phyloP scores from a whole-genome alignment of 768 basidiomycete genomes.

The Lactarius tabidus region DNA sequence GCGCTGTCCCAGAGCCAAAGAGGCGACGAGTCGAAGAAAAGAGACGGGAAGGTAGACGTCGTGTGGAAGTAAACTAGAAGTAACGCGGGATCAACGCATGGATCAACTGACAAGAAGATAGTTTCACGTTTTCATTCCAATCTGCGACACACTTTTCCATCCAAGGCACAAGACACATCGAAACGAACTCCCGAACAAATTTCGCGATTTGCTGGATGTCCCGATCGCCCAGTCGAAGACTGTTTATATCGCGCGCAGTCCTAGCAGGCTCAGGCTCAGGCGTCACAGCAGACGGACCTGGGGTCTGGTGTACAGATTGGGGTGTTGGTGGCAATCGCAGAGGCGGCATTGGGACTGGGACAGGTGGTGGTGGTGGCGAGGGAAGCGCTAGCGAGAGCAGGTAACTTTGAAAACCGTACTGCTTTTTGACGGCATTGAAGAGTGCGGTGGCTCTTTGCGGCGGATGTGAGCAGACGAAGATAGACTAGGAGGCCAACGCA shows the following conservation, averaged over 20 bases:
- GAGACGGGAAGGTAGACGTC: conserved; percentile 76
- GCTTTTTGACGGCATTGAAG: conserved; percentile 85
- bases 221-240: conserved; percentile 54
- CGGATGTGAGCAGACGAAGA: conserved; percentile 11
- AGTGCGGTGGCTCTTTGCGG: conserved; percentile 63
- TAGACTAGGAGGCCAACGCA: conserved; percentile 37
- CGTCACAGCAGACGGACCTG: conserved; percentile 21
- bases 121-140: conserved; percentile 81
- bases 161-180: conserved; percentile 90
- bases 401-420: conserved; percentile 74
- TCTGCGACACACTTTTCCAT: conserved; percentile 93
- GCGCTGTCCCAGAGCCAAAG: conserved; percentile 54
- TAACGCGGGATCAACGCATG: neutral
- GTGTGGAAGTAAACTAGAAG: conserved; percentile 61
- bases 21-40: conserved; percentile 82
- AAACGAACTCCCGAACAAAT: conserved; percentile 83
- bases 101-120: conserved; percentile 5
- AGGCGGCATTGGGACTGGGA: conserved; percentile 60
- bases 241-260: conserved; percentile 24
- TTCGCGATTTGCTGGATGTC: conserved; percentile 73
- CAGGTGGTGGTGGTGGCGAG: conserved; percentile 57
- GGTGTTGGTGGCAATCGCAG: conserved; percentile 60
- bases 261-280: conserved; percentile 27
- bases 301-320: conserved; percentile 28
- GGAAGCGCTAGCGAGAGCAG: conserved; percentile 62